A percentile compares a stretch with the other conserved stretches of the same genome.
These are phyloP conservation scores for Xylaria curta DNA, from an alignment of 495 filamentous ascomycete genomes.

Conservation along the genomic window DNA sequence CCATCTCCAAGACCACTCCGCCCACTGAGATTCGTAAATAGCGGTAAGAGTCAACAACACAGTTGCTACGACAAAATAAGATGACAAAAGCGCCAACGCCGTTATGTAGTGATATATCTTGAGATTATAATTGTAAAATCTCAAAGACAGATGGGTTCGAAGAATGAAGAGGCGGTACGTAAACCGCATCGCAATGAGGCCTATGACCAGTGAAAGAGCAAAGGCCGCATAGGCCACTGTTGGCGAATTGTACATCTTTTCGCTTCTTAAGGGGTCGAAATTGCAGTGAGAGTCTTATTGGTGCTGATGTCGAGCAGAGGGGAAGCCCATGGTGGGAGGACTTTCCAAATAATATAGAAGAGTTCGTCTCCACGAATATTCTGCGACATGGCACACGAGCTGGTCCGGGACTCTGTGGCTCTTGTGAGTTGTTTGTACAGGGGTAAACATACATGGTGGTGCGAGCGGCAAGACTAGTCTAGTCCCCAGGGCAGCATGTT, in stretches of 20 bases:
- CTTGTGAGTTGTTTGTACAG: neutral
- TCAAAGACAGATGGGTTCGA: neutral
- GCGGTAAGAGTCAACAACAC: neutral
- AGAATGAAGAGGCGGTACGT: neutral
- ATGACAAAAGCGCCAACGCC: no score
- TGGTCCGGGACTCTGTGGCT: neutral
- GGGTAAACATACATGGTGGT: slow-evolving; percentile 4
- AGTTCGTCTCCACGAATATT: neutral
- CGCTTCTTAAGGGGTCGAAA: neutral
- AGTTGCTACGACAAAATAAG: neutral
- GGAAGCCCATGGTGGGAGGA: neutral
- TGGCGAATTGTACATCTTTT: neutral
- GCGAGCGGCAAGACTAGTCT: neutral
- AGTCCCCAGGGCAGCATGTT: neutral
- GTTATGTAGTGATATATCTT: neutral
- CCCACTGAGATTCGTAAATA: neutral
- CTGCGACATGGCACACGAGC: neutral
- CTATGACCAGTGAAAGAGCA: neutral
- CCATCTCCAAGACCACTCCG: slow-evolving; percentile 22
- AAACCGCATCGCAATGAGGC: neutral
- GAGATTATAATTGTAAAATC: neutral
- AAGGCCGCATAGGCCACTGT: slow-evolving; percentile 10
- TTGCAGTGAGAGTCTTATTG: neutral
- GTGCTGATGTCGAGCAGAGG: neutral
- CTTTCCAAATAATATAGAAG: neutral